phyloP scores from a whole-genome alignment of 768 basidiomycete genomes.

The Mycena belliarum region DNA sequence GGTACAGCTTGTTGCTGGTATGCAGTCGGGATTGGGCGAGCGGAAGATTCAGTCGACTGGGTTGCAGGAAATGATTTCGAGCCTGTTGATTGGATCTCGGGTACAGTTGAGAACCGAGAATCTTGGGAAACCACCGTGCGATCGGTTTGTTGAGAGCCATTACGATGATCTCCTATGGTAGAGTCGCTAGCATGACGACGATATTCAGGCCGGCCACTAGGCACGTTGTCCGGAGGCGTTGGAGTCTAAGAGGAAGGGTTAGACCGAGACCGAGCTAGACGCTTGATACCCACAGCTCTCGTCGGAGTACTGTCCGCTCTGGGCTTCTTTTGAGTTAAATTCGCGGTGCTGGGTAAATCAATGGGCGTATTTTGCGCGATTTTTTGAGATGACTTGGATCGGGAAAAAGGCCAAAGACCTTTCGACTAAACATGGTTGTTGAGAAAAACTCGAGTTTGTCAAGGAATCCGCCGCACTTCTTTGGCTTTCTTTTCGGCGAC shows the following conservation, averaged over 20 bases:
- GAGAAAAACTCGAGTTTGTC: neutral
- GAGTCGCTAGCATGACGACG: conserved; percentile 20
- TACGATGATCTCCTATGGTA: neutral
- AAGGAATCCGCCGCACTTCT: conserved; percentile 2
- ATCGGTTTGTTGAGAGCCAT: neutral
- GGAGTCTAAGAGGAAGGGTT: conserved; percentile 1
- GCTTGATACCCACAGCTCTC: conserved; percentile 4
- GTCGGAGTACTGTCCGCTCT: conserved; percentile 20
- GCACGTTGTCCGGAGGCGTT: neutral
- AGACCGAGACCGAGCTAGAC: neutral
- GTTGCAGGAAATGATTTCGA: conserved; percentile 15
- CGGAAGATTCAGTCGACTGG: conserved; percentile 3
- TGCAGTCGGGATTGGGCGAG: neutral
- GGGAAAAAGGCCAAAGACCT: conserved; percentile 22
- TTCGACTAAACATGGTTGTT: conserved; percentile 1
- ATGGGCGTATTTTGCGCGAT: neutral
- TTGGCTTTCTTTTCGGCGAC: conserved; percentile 13
- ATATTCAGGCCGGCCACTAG: conserved; percentile 6
- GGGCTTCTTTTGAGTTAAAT: neutral
- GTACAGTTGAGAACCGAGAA: neutral
- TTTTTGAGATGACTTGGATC: conserved; percentile 17
- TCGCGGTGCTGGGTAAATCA: neutral
- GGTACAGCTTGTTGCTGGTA: conserved; percentile 9
- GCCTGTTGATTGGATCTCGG: neutral
- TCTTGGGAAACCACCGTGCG: neutral